Evolutionary conservation across 306 rosid genomes (phyloP), one percentile per base, ranked within the genome.

Genomic region (Oxytropis ochrocephala): DNA sequence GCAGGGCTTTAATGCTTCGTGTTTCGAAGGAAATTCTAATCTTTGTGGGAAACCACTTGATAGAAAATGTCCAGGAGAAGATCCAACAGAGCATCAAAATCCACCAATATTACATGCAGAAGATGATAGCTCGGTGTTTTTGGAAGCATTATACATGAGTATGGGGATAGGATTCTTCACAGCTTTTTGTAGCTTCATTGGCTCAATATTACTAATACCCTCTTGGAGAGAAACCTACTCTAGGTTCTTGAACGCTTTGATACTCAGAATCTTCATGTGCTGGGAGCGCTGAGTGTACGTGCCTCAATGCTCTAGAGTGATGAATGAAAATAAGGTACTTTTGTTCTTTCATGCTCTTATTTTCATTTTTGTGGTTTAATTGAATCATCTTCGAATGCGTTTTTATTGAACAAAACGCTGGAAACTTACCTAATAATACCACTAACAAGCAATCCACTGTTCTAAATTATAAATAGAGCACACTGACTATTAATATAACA

Each of bases 41-140:
- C 72, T 63, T 0, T 73, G 78, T 43, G 65, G 75, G 55, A 5
- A 12, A 21, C 75, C 75, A 2, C 75, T 69, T 54, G n/a, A 35
- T 29, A 67, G 0, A 36, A 33, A 24, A 48, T 33, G 76, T 30
- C 14, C 42, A 30, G 63, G 30, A 8, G 43, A 64, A 27, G 43
- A n/a, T 0, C 5, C 29, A 3, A 13, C 3, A 64, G 29, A 44
- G 16, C 21, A 4, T 42, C 27, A 46, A 2, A 64, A n/a, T 5
- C 29, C 54, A 29, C 11, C 1, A 1, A 14, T 5, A n/a, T n/a
- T n/a, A 14, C 14, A 4, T 19, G 29, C 0, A 38, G 43, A 3
- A 38, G 8, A 38, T 35, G 70, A 65, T 5, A 65, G 30, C 14
- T 29, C 70, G 16, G 8, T 0, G 0, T 65, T 65, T 8, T 8